phyloP scores from a whole-genome alignment of 2,329 filamentous ascomycete species.

The Sporothrix variecibatus region DNA sequence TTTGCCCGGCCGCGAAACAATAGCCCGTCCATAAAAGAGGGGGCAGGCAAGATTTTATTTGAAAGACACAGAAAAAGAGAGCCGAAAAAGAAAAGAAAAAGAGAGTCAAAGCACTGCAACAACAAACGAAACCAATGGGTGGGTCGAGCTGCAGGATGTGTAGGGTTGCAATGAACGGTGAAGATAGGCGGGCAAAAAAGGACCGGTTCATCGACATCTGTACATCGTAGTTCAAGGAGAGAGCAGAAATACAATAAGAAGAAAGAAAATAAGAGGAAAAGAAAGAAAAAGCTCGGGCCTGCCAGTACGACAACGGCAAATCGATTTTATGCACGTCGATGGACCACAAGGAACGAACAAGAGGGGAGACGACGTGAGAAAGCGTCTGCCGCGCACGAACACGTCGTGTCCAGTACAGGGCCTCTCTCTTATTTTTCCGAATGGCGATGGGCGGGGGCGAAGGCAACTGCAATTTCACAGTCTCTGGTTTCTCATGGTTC shows the following conservation, averaged over 20 bases:
- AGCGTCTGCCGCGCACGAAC: neutral
- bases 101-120: neutral
- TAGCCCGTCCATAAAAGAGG: neutral
- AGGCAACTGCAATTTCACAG: neutral
- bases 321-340: neutral
- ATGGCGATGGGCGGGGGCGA: neutral
- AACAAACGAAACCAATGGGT: neutral
- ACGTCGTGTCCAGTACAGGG: conserved; percentile 12
- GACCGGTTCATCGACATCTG: neutral
- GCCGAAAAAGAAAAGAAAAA: neutral
- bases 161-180: conserved; percentile 18
- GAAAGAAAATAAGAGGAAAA: neutral
- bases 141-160: conserved; percentile 6
- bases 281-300: conserved; percentile 16
- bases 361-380: conserved; percentile 1
- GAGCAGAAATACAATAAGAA: neutral
- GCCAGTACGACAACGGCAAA: conserved; percentile 13
- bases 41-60: neutral
- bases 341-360: conserved; percentile 14
- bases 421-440: neutral
- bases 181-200: neutral
- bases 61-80: neutral
- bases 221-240: neutral
- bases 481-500: neutral
- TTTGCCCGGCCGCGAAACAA: neutral